Percentiles rank a stretch among this genome's conserved stretches.
Evolutionary conservation across 2,329 filamentous ascomycete species (phyloP).

Genomic region (Cyanodermella asteris): DNA sequence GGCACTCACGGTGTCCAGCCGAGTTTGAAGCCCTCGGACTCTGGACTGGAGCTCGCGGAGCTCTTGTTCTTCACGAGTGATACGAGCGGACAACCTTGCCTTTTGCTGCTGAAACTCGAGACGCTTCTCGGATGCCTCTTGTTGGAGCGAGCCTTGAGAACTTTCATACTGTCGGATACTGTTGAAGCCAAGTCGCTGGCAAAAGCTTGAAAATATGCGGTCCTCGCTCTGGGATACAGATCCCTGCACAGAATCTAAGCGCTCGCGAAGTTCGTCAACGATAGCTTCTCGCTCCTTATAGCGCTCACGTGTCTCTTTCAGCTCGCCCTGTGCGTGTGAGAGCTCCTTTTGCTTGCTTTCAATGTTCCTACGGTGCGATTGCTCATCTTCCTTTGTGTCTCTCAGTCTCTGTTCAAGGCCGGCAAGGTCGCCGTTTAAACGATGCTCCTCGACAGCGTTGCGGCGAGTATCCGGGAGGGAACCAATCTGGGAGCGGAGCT

Average conservation of each 20-base stretch:
- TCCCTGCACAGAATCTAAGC: constrained; percentile 32
- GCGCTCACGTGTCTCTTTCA: constrained; percentile 57
- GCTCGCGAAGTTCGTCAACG: constrained; percentile 38
- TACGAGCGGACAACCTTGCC: constrained; percentile 36
- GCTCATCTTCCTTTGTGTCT: constrained; percentile 53
- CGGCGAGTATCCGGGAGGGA: constrained; percentile 61
- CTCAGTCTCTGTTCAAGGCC: constrained; percentile 57
- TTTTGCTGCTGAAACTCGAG: constrained; percentile 67
- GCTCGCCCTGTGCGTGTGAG: constrained; percentile 47
- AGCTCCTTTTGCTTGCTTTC: constrained; percentile 67
- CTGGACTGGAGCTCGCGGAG: constrained; percentile 49
- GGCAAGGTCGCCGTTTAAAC: constrained; percentile 54
- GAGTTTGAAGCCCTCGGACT: constrained; percentile 44
- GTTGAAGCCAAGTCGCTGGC: constrained; percentile 62
- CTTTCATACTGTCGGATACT: constrained; percentile 86
- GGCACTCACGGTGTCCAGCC: constrained; percentile 41
- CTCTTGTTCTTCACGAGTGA: constrained; percentile 46
- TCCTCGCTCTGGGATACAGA: constrained; percentile 70
- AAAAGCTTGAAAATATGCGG: constrained; percentile 68
- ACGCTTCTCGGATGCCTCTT: constrained; percentile 71
- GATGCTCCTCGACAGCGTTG: constrained; percentile 56
- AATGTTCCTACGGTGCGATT: constrained; percentile 61
- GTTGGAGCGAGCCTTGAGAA: constrained; percentile 77
- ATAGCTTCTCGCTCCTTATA: constrained; percentile 49
- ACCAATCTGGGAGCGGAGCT: constrained; percentile 54